Conservation (phyloP, 371 early-diverging fungal genomes). For the Lichtheimia ramosa region DNA sequence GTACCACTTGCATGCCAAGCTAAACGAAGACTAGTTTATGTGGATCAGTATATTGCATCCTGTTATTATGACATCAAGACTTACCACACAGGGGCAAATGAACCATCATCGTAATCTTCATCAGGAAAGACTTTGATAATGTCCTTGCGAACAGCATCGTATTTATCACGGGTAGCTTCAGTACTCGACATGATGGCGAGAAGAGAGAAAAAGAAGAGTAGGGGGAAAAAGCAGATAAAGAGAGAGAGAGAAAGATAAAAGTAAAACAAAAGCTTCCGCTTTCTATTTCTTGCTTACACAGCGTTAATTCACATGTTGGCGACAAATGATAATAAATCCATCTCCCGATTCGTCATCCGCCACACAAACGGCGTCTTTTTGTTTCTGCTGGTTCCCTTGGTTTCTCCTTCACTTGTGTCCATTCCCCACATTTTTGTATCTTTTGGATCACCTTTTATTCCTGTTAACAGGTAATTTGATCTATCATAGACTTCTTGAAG, state of each 20-base stretch:
- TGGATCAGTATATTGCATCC: no score
- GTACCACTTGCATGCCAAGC: constrained; percentile 90
- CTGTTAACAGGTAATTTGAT: not conserved
- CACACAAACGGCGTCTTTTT: constrained; percentile 1
- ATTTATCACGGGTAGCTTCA: constrained; percentile 47
- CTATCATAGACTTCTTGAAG: not conserved
- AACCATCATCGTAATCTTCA: constrained; percentile 81
- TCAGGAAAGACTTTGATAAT: constrained; percentile 62
- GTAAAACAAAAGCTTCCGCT: not conserved
- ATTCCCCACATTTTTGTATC: not conserved
- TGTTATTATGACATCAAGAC: not conserved
- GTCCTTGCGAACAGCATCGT: constrained; percentile 53
- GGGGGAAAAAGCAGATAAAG: constrained; percentile 7
- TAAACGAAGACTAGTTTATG: constrained; percentile 58
- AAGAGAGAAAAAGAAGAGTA: constrained; percentile 17
- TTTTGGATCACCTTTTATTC: not conserved
- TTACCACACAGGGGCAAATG: constrained; percentile 76
- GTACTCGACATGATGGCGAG: constrained; percentile 41
- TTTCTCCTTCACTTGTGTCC: not conserved
- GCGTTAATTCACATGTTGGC: constrained; percentile 20
- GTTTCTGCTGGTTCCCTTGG: not conserved
- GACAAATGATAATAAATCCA: constrained; percentile 1
- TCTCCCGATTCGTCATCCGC: constrained; percentile 14
- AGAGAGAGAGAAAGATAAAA: constrained; percentile 4
- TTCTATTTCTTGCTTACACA: constrained; percentile 17